A percentile compares a stretch with the other conserved stretches of the same genome.
Evolutionary conservation across 768 basidiomycete genomes (phyloP).

Genomic region (Terana coerulea): DNA sequence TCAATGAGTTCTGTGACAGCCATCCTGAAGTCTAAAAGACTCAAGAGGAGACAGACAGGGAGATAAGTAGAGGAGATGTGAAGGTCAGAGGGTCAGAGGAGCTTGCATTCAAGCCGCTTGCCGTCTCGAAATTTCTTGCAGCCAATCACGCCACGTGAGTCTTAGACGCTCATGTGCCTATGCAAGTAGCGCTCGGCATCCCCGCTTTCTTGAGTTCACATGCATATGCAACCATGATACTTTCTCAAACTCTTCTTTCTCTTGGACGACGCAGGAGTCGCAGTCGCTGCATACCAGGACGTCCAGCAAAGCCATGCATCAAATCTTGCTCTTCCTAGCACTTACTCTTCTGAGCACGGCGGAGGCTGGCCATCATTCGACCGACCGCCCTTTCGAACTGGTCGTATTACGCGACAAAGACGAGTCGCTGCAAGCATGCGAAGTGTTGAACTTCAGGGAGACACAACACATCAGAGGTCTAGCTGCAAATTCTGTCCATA

Average conservation of each 20-base stretch:
- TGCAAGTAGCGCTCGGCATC: too few species aligned
- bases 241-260: too few species aligned
- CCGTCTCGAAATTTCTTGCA: conserved; percentile 7
- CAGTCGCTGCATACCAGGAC: too few species aligned
- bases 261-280: too few species aligned
- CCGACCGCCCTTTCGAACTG: conserved; percentile 17
- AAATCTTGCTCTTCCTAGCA: too few species aligned
- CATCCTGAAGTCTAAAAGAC: conserved; percentile 2
- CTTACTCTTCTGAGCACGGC: too few species aligned
- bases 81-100: not conserved
- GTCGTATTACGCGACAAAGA: conserved; percentile 14
- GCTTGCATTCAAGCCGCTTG: not conserved
- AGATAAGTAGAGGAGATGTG: not conserved
- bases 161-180: too few species aligned
- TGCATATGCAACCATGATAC: too few species aligned
- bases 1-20: conserved; percentile 47
- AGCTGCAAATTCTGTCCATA: not conserved
- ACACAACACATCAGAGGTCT: conserved; percentile 15
- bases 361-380: not conserved
- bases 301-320: too few species aligned
- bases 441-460: conserved; percentile 10
- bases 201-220: too few species aligned
- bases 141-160: conserved; percentile 1
- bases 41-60: not conserved
- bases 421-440: conserved; percentile 17